Base-by-base conservation (phyloP, 129 eudicot genomes). In the Chrysanthemum seticuspe region DNA sequence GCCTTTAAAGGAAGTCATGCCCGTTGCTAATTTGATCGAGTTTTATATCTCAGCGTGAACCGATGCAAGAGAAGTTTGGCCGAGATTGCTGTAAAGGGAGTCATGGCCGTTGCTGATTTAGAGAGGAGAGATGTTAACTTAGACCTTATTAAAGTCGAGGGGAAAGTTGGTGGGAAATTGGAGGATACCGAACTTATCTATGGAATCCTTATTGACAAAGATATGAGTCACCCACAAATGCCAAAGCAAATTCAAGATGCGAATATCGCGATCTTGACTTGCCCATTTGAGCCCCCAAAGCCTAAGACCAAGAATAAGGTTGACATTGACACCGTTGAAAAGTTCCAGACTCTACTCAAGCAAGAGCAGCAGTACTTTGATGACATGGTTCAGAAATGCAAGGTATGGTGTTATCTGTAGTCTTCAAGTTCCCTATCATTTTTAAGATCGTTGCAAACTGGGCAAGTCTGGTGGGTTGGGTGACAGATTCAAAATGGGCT, bases 221-320 rank as follows among this genome's bases (percentile, higher is more conserved):
- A 87, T 92, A 92, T 92, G 98, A 92, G 98, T 72, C 98, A 92
- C 64, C 98, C 98, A 23, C 98, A 92, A 78, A 92, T 92, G 98
- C 98, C 98, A 13, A 92, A 92, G 81, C 89, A 87, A 73, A 92
- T 92, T 72, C 80, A 75, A 68, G 91, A 92, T 89, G 95, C 98
- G 14, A 87, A 89, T 49, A 87, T 92, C 60, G 98, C 98, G 47
- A 92, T 92, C 47, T 78, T 92, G 77, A 92, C 98, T 36, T 92
- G 98, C 70, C 98, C 98, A 5, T 92, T 92, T 80, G 98, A 92
- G 84, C 98, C 98, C 59, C 98, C 98, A 6, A 92, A 92, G 87
- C 98, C 98, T 74, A 92, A 92, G 82, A 92, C 98, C 76, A 92
- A 92, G 73, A 95, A 92, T 92, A 92, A 40, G 47, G 47, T 40